Base-by-base conservation (phyloP, 805 yeast species). In the Phaffomyces antillensis region DNA sequence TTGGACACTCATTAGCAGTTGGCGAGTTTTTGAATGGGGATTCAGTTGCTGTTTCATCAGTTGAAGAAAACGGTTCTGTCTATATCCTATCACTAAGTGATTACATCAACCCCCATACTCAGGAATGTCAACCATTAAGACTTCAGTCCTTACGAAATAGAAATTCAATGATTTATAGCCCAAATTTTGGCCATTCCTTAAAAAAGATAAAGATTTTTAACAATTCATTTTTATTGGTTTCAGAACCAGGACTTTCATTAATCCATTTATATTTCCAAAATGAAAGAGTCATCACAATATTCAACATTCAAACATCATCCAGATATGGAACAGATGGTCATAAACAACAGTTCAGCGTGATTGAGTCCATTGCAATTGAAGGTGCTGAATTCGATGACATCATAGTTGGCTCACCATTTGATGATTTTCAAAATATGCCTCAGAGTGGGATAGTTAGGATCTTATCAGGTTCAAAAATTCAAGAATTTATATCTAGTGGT, bases 11-110 rank as follows among this genome's bases (percentile, higher is more conserved):
- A 6, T 39, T 78, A 4, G 61, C 66, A 2, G 40, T 67, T 3
- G 79, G 81, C 0, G 57, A 65, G 18, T 73, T 70, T 46, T 52
- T 68, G 9, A 59, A 62, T 7, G 61, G 59, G 7, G 62, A 64
- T 0, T 67, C 75, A 12, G 39, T 77, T 7, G 83, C 81, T 0
- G 65, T 79, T 2, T 71, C 80, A 2, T 71, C 83, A 2, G 81
- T 77, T 44, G 72, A 68, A 11, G 34, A 38, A 0, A 37, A 42
- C 16, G 81, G 81, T 0, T 61, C 76, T 0, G 66, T 73, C 0
- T 76, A 74, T 49, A 51, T 76, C 7, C 49, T 76, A 3, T 73
- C 77, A 1, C 36, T 74, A 33, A 46, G 47, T 2, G 64, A 67
- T 31, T 43, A 66, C n/a, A 40, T 56, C 7, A 26, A 31, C 2